Base-by-base conservation (phyloP, 345 rosid genomes). In the Corchorus olitorius region DNA sequence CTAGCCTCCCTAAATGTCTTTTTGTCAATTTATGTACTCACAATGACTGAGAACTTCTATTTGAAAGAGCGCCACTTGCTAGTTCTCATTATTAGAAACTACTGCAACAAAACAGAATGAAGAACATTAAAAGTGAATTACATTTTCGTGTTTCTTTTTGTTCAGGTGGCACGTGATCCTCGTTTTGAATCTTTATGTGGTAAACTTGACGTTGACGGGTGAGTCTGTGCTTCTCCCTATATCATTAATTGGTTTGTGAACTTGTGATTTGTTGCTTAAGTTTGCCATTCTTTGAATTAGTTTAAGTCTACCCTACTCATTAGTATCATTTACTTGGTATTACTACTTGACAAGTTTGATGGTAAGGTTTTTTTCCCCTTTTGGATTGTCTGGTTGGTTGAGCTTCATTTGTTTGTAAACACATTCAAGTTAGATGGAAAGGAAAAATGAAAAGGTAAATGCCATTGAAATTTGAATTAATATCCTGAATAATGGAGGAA, bases 131-230 rank as follows among this genome's bases (percentile, higher is more conserved):
- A 55, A 15, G 64, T 20, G 8, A 58, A 27, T 60, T 48, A 2
- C 33, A 52, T 46, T 45, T 4, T 8, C 74, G 11, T 71, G 50
- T 15, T 55, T 52, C 64, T 75, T 49, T 73, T 6, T 77, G 27
- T 83, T 48, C 82, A 91, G 95, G 88, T 82, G 78, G 81, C 78
- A 52, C 89, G 92, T 1, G 98, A 94, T 79, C 98, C 97, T 37
- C 94, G 98, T 34, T 93, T 93, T 74, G 93, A 91, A 77, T 77
- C 93, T 66, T 75, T 88, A 66, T 87, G 84, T 74, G 97, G 98
- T 22, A 74, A 68, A 5, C 83, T 92, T 78, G 93, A 94, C 70
- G 79, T 73, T 52, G 91, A 87, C 2, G 96, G 97, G 98, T 89
- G 83, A 81, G 77, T 62, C 34, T 61, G 72, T 46, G n/a, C 53